A percentile compares a stretch with the other conserved stretches of the same genome.
phyloP scores from a whole-genome alignment of 2,329 filamentous ascomycete genomes.

The Aspergillus chevalieri region DNA sequence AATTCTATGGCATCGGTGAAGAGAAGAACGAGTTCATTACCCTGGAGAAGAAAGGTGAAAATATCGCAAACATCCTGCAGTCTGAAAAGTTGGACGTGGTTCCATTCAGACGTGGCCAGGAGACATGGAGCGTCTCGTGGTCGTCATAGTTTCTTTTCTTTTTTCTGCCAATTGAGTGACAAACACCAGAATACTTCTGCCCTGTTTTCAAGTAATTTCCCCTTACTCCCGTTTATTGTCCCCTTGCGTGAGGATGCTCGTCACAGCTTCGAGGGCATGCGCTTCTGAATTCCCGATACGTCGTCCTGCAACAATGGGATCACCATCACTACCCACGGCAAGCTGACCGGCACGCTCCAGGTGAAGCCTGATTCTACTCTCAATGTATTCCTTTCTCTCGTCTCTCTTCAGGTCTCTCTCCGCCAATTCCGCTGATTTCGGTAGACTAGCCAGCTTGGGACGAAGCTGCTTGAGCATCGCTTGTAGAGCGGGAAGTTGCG shows the following conservation, averaged over 20 bases:
- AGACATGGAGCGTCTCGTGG: conserved; percentile 39
- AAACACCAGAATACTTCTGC: not conserved
- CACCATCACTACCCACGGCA: conserved; percentile 26
- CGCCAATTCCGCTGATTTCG: conserved; percentile 28
- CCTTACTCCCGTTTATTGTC: conserved; percentile 8
- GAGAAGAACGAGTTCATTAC: conserved; percentile 47
- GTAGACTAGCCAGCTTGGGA: conserved; percentile 53
- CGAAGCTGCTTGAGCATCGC: conserved; percentile 62
- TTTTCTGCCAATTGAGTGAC: conserved; percentile 5
- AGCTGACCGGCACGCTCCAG: conserved; percentile 54
- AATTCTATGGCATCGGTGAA: conserved; percentile 53
- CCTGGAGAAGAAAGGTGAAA: conserved; percentile 51
- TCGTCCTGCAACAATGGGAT: conserved; percentile 31
- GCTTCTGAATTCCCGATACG: conserved; percentile 36
- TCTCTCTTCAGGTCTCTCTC: conserved; percentile 54
- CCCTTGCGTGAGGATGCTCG: conserved; percentile 29
- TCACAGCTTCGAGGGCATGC: conserved; percentile 35
- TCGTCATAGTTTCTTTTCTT: conserved; percentile 14
- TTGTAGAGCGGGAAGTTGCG: conserved; percentile 74
- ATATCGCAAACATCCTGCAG: conserved; percentile 50
- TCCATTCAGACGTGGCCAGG: conserved; percentile 58
- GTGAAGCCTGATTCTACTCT: conserved; percentile 69
- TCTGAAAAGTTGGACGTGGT: conserved; percentile 57
- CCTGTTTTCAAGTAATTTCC: not conserved
- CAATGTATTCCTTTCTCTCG: conserved; percentile 75